A percentile compares a stretch with the other conserved stretches of the same genome.
Conservation (phyloP, 2,329 filamentous ascomycete species). For the Cryphonectria carpinicola region DNA sequence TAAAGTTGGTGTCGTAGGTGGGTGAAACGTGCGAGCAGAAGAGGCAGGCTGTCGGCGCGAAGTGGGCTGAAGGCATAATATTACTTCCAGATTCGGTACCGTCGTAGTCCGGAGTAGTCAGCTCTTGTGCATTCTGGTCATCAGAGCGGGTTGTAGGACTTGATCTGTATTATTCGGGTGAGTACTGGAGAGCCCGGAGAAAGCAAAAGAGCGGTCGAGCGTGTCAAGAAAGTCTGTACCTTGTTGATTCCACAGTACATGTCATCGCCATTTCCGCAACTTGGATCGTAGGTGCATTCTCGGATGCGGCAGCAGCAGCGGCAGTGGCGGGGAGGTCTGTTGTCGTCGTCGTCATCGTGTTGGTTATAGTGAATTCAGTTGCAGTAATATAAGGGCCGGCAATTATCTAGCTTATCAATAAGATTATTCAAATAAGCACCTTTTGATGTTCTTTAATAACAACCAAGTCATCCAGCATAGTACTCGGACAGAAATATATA, state of each 20-base stretch:
- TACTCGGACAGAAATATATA: background rate
- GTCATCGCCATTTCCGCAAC: too few species aligned
- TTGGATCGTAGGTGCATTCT: background rate
- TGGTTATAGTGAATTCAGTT: background rate
- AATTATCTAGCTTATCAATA: background rate
- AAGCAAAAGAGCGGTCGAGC: background rate
- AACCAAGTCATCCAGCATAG: background rate
- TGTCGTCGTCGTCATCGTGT: background rate
- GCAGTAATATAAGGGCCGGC: background rate
- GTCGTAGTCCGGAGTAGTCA: background rate
- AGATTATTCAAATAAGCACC: background rate
- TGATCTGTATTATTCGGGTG: background rate
- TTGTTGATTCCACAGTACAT: background rate
- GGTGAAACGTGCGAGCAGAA: conserved; percentile 41
- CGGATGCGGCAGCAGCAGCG: too few species aligned
- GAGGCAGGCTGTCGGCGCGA: conserved; percentile 39
- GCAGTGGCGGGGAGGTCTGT: background rate
- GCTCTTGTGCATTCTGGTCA: background rate
- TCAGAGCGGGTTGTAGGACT: background rate
- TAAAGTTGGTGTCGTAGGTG: conserved; percentile 40
- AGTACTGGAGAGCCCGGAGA: background rate
- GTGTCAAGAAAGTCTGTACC: background rate
- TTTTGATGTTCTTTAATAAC: background rate
- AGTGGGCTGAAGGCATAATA: conserved; percentile 25
- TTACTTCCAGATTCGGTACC: background rate